Conservation (phyloP, 345 rosid species). For the Salix dunnii region DNA sequence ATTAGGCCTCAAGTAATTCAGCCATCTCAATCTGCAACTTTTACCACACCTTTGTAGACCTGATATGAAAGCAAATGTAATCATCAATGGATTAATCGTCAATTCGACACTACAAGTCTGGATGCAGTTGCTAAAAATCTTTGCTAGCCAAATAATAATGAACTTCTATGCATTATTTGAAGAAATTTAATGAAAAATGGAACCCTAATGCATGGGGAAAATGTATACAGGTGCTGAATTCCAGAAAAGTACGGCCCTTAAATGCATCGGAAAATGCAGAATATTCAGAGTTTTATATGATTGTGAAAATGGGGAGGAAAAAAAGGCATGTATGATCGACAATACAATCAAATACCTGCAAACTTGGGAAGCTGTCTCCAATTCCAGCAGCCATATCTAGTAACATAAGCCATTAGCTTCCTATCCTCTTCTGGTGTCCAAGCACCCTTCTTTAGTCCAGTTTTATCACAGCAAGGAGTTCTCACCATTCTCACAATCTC, state of each 20-base stretch:
- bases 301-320: background rate
- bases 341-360: conserved; percentile 38
- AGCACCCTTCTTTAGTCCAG: conserved; percentile 50
- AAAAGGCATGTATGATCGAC: background rate
- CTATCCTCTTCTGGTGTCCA: conserved; percentile 64
- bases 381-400: conserved; percentile 52
- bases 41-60: conserved; percentile 61
- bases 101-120: background rate
- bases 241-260: background rate
- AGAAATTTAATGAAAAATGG: background rate
- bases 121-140: background rate
- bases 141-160: background rate
- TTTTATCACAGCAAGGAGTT: conserved; percentile 43
- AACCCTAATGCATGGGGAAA: background rate
- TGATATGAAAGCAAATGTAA: conserved; percentile 15
- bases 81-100: background rate
- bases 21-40: conserved; percentile 61
- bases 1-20: conserved; percentile 57
- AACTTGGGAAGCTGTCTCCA: conserved; percentile 61
- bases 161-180: background rate
- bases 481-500: conserved; percentile 38
- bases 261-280: background rate
- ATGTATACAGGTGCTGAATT: background rate
- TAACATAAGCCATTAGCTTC: conserved; percentile 45
- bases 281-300: background rate